Base-by-base conservation (phyloP, 331 rosid species). In the Dryas integrifolia region DNA sequence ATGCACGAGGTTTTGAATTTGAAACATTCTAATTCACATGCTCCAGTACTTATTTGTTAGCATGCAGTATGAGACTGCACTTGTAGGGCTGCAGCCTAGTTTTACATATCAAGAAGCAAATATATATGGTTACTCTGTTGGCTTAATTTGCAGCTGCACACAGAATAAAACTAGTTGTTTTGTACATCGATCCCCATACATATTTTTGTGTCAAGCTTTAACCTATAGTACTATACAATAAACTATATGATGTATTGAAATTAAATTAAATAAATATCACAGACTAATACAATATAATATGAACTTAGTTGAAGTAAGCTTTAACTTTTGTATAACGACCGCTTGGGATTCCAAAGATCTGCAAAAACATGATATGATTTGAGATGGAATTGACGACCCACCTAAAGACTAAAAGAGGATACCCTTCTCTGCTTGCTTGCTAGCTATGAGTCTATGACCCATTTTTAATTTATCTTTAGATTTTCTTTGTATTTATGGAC, bases 271-370 rank as follows among this genome's bases (percentile, higher is more conserved):
- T 24, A n/a, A 53, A 21, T 53, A 26, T 6, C 11, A 3, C 11
- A 53, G n/a, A 53, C n/a, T 16, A 16, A 16, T 35, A 61, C 40
- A 73, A 30, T 53, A 72, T 39, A 58, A 44, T 18, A 81, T 58
- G 53, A 77, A 61, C 64, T 24, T 72, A 10, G 69, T 81, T 67
- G 73, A 63, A 68, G 69, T 65, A 30, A 30, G 41, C 72, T 46
- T 72, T 71, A 77, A 45, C 58, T 26, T 57, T 72, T 74, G 83
- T 62, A 53, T 72, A 85, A 81, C 84, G 83, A 80, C 86, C 80
- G 75, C 90, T 88, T 88, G 90, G 88, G 97, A 90, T 90, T 90
- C 92, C 90, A 85, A 83, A 85, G 86, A 85, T 83, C 85, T 77
- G 62, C 78, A 76, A 57, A 58, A 78, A 74, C 72, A 80, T 80